A percentile compares a stretch with the other conserved stretches of the same genome.
Conservation (phyloP, 176 grass and related monocot genomes). For the Eleusine coracana region DNA sequence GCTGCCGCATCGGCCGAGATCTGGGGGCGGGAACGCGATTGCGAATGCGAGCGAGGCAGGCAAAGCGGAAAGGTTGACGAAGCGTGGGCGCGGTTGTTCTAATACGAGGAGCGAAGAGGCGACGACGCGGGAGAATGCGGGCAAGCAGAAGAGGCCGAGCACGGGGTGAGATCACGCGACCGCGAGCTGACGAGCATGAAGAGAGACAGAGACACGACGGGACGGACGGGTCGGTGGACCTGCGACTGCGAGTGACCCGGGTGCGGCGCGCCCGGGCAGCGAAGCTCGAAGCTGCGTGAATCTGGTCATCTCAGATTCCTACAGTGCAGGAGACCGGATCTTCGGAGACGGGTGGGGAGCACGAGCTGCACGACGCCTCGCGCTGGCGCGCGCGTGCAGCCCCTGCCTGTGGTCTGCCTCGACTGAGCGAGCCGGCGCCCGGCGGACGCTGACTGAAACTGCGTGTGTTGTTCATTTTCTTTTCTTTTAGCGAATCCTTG, state of each 20-base stretch:
- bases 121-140: constrained; percentile 38
- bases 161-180: not conserved
- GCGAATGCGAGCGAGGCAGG: constrained; percentile 29
- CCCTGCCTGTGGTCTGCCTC: not conserved
- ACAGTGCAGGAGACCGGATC: not conserved
- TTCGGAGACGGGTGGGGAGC: not conserved
- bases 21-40: constrained; percentile 29
- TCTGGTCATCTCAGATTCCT: constrained; percentile 12
- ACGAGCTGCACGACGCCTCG: not conserved
- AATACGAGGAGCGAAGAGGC: constrained; percentile 13
- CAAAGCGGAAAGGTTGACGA: constrained; percentile 44
- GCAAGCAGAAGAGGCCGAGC: not conserved
- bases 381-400: not conserved
- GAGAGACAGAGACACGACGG: not conserved
- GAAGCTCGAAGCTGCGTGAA: not conserved
- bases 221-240: not conserved
- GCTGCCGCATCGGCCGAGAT: constrained; percentile 54
- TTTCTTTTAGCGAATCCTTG: not conserved
- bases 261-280: not conserved
- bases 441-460: not conserved
- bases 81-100: not conserved
- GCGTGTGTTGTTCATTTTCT: not conserved
- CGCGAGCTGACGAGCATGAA: not conserved
- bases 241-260: too few relatives aligned
- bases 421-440: not conserved